phyloP scores from a whole-genome alignment of 768 basidiomycete species.

The Pleurotus sapidus region DNA sequence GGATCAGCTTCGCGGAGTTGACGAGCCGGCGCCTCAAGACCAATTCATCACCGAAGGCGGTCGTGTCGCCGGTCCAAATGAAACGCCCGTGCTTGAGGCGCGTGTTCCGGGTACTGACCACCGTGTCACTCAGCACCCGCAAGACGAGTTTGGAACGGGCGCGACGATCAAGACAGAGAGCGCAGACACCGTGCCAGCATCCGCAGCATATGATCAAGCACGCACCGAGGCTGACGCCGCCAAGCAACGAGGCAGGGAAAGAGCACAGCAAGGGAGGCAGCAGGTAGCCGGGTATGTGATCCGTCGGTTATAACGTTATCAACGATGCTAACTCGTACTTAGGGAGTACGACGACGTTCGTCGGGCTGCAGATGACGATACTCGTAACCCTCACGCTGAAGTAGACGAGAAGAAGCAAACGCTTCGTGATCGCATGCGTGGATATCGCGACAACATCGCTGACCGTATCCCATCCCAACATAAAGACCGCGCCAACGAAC shows the following conservation, averaged over 20 bases:
- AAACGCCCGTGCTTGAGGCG: conserved; percentile 30
- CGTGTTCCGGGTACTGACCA: conserved; percentile 25
- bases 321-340: too few relatives aligned
- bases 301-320: too few relatives aligned
- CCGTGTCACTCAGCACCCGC: not conserved
- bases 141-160: not conserved
- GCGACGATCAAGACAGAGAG: conserved; percentile 27
- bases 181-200: conserved; percentile 24
- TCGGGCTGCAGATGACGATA: not conserved
- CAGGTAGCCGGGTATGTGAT: not conserved
- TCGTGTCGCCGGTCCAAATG: conserved; percentile 22
- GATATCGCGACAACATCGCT: conserved; percentile 18
- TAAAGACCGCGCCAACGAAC: conserved; percentile 51
- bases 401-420: not conserved
- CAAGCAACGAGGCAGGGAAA: not conserved
- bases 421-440: not conserved
- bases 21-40: conserved; percentile 66
- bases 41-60: conserved; percentile 55
- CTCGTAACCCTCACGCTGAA: not conserved
- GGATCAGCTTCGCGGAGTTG: conserved; percentile 58
- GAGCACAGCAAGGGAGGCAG: not conserved
- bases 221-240: not conserved
- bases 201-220: conserved; percentile 10
- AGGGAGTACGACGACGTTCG: not conserved
- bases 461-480: conserved; percentile 70